Evolutionary conservation across 2,329 filamentous ascomycete species (phyloP), one percentile per base, ranked within the genome.

Genomic region (Delphinella strobiligena): DNA sequence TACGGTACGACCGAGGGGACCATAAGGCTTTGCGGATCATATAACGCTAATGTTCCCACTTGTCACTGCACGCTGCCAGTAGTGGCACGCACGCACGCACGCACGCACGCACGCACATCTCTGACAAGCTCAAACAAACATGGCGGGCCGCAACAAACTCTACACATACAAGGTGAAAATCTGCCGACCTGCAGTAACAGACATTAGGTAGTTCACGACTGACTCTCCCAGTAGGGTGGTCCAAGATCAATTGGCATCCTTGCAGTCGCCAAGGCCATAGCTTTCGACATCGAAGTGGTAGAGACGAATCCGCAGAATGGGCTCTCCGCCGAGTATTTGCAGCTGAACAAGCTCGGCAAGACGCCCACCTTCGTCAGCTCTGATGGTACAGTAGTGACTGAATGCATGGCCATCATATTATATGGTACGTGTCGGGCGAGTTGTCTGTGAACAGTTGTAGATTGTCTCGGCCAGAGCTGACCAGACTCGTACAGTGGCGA

Each of bases 221-320:
- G n/a, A n/a, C n/a, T 17, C 8, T 15, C n/a, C 7, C 12, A 22
- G 5, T 27, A 95, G 88, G 76, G 74, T 62, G 94, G 95, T 77
- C 73, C 83, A 67, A 88, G 89, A 73, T 83, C 82, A 66, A 83
- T 82, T 59, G 80, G 80, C 63, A 83, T 94, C 67, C 78, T 81
- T 64, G 88, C 85, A 56, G 85, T 95, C 61, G 91, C 91, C 57
- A 96, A 98, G 81, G 87, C 86, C 71, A 96, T 96, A 71, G 80
- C 82, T 63, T 77, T 98, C 61, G 87, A 96, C 51, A 66, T 98
- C 55, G 86, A 95, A 68, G 66, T 88, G 51, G 81, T 91, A 53
- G 68, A 82, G 56, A 82, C 78, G 49, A 69, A 80, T 61, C 71
- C 75, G 48, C 65, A 64, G 49, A 79, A 78, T 54, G 72, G 70